Base-by-base conservation (phyloP, 2,329 filamentous ascomycete genomes). In the Colletotrichum musicola region DNA sequence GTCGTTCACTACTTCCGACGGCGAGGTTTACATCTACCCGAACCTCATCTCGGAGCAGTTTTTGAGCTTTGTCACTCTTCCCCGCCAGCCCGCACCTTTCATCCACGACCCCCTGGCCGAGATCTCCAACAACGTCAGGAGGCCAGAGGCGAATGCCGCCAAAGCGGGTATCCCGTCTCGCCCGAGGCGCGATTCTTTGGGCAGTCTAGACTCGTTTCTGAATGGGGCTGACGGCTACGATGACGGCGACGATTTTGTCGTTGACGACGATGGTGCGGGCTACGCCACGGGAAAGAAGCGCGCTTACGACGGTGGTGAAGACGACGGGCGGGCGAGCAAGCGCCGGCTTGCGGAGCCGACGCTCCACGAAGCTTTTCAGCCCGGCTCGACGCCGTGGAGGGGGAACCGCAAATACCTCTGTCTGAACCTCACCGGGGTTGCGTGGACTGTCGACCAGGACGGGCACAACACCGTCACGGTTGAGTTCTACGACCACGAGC, bases 381-480 rank as follows among this genome's bases (percentile, higher is more conserved):
- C 95, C 0, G 95, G 96, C 1, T 95, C 94, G 62, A 99, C 96
- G 0, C 95, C 95, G 0, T 99, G 96, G 97, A 90, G 94, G 71
- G 96, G 96, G 1, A 96, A 97, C 78, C 88, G 96, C 71, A 93
- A 95, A 76, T 97, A 99, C 77, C 86, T 99, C 1, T 97, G 94
- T 76, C 87, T 98, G 47, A 98, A 98, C 77, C 83, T 99, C 68
- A 93, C 95, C 61, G 96, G 97, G 1, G 96, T 97, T 75, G 93
- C 98, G 9, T 99, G 96, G 94, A 98, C 95, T 0, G 93, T 99
- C 18, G 93, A 97, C 73, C 96, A 99, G 79, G 95, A 98, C 75
- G 93, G 92, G 0, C 92, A 95, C 74, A 90, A 98, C 77, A 99
- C 96, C 1, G 91, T 99, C 12, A 98, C 95, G 0, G 95, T 98